Base-by-base conservation (phyloP, 257 asterid species). In the Eustoma russellianum region DNA sequence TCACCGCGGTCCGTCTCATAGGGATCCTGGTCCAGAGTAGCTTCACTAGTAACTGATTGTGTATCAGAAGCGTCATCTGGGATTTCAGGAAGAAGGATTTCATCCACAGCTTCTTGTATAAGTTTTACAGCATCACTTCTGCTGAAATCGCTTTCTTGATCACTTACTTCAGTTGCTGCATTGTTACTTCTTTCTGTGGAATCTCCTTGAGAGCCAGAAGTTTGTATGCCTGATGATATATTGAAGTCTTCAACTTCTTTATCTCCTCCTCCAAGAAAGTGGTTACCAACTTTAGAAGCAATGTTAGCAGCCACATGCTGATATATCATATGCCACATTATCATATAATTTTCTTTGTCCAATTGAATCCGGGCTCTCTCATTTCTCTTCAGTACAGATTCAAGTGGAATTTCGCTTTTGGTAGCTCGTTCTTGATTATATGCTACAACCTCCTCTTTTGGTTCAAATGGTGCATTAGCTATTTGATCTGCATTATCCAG, bases 281-380 rank as follows among this genome's bases (percentile, higher is more conserved):
- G 66, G 48, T 55, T 75, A 17, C 94, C 99, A 33, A 81, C 80
- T 62, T 81, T 88, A 43, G 78, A 81, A 17, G 84, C 95, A 53
- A 92, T 75, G 1, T 73, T 79, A 43, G 91, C 57, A 40, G 79
- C 88, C 55, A 92, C 97, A 69, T 92, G 94, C 68, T 83, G 99
- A 66, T 82, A 92, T 62, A 92, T 79, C 74, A 66, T 77, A 65
- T 92, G 99, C 99, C 99, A 88, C 94, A 85, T 83, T 55, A 68
- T 63, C 30, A 92, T 54, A 48, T 75, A 74, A 41, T 71, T 82
- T 50, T 61, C 73, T 54, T 69, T 69, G 18, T 82, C 88, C 61
- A 44, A 46, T 62, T 41, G 67, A 2, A 10, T 30, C 46, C 51
- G 52, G 55, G 40, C 7, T 50, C 43, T 56, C 30, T 41, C 66